phyloP scores from a whole-genome alignment of 495 filamentous ascomycete species.

The Neurospora sp. region DNA sequence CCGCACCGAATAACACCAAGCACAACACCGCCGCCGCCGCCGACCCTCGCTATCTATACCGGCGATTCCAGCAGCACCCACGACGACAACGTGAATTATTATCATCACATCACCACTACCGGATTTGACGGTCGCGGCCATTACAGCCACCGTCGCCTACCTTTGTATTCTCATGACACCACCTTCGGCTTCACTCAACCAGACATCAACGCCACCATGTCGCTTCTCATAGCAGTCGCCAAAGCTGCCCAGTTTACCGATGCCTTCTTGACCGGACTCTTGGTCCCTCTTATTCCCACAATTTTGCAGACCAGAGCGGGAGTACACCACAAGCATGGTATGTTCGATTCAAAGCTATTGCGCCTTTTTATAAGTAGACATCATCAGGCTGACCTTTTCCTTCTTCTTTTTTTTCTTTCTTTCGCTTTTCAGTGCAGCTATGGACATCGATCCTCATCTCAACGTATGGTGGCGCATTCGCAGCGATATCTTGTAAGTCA shows the following conservation, averaged over 20 bases:
- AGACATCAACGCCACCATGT: neutral
- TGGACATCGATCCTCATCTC: slow-evolving; percentile 19
- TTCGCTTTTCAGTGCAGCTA: slow-evolving; percentile 12
- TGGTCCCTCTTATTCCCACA: slow-evolving; percentile 17
- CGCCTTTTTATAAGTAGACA: neutral
- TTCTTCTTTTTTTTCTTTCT: too few species aligned
- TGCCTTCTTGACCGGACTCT: neutral
- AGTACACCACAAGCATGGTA: slow-evolving; percentile 13
- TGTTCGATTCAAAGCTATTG: neutral
- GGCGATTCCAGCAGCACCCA: neutral
- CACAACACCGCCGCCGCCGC: neutral
- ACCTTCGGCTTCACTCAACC: neutral
- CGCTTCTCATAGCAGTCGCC: neutral
- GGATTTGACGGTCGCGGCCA: neutral
- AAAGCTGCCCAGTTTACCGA: neutral
- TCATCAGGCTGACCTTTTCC: neutral
- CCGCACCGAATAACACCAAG: neutral
- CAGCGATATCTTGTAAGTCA: slow-evolving; percentile 17
- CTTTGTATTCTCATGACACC: neutral
- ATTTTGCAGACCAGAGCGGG: slow-evolving; percentile 8
- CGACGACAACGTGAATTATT: neutral
- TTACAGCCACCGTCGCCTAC: neutral
- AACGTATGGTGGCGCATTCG: slow-evolving; percentile 19
- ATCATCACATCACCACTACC: neutral
- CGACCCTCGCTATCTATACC: neutral